Evolutionary conservation across 495 filamentous ascomycete species (phyloP).

Genomic region (Trichoderma gamsii): DNA sequence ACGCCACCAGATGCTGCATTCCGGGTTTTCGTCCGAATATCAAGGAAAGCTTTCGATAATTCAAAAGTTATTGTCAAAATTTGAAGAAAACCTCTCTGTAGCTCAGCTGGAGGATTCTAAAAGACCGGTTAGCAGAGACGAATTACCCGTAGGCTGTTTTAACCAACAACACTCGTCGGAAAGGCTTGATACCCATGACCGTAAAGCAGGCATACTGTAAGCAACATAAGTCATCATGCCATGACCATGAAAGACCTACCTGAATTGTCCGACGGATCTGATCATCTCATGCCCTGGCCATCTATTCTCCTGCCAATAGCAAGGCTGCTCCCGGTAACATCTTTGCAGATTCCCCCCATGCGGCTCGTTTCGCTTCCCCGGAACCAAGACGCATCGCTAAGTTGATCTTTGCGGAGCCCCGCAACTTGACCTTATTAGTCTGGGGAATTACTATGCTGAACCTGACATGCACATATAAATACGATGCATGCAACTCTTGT

Average conservation of each 20-base stretch:
- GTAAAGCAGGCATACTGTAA: neutral
- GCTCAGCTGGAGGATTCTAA: neutral
- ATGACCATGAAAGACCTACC: neutral
- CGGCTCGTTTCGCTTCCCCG: constrained; percentile 7
- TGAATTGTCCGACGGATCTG: constrained; percentile 7
- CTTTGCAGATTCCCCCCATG: neutral
- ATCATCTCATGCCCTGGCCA: neutral
- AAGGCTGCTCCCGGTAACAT: neutral
- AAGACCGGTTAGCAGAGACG: neutral
- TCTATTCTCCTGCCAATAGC: neutral
- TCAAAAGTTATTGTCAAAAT: neutral
- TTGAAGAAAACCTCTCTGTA: neutral
- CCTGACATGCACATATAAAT: constrained; percentile 11
- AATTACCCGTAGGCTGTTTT: neutral
- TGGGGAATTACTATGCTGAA: neutral
- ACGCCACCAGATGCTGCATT: neutral
- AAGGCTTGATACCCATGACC: neutral
- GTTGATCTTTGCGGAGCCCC: constrained; percentile 6
- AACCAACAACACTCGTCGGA: neutral
- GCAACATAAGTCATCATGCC: neutral
- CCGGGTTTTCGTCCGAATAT: constrained; percentile 9
- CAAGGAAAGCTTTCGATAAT: neutral
- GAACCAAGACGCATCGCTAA: neutral
- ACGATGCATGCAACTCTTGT: neutral
- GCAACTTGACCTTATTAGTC: constrained; percentile 10